Evolutionary conservation across 257 asterid genomes (phyloP).

Genomic region (Craterostigma plantagineum): DNA sequence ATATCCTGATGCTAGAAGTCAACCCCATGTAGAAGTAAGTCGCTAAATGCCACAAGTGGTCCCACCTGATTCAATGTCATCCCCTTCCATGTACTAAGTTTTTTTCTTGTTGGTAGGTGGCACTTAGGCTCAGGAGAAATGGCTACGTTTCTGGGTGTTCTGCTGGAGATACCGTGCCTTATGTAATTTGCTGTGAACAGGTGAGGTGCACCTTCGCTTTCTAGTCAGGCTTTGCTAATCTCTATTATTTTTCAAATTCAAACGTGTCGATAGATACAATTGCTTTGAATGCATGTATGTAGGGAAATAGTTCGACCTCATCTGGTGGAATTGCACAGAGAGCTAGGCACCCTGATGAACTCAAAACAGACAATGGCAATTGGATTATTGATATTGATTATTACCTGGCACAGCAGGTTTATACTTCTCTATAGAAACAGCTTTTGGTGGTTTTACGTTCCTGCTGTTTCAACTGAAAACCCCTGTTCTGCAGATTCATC

Average conservation of each 20-base stretch:
- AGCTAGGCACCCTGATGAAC: slow-evolving; percentile 97
- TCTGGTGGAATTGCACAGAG: slow-evolving; percentile 86
- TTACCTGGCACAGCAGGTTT: slow-evolving; percentile 95
- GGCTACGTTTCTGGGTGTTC: slow-evolving; percentile 87
- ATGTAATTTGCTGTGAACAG: slow-evolving; percentile 87
- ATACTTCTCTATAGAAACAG: slow-evolving; percentile 6
- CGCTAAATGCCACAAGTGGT: slow-evolving; percentile 7
- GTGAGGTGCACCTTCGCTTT: slow-evolving; percentile 13
- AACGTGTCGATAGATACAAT: background rate
- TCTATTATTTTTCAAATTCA: slow-evolving; percentile 1
- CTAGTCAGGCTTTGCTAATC: slow-evolving; percentile 7
- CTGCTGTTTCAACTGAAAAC: slow-evolving; percentile 9
- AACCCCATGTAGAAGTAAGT: slow-evolving; percentile 94
- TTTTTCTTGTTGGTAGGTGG: slow-evolving; percentile 38
- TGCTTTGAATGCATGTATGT: slow-evolving; percentile 6
- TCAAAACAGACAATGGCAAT: slow-evolving; percentile 49
- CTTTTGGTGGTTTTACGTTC: slow-evolving; percentile 8
- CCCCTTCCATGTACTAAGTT: slow-evolving; percentile 8
- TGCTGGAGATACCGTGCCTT: slow-evolving; percentile 94
- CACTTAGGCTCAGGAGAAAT: slow-evolving; percentile 73
- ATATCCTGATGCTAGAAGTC: slow-evolving; percentile 86
- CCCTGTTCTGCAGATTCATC: slow-evolving; percentile 68
- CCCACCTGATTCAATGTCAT: slow-evolving; percentile 3
- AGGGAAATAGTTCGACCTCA: slow-evolving; percentile 59
- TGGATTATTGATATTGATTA: slow-evolving; percentile 92